Conservation (phyloP, 768 basidiomycete species). For the Suillus brevipes region DNA sequence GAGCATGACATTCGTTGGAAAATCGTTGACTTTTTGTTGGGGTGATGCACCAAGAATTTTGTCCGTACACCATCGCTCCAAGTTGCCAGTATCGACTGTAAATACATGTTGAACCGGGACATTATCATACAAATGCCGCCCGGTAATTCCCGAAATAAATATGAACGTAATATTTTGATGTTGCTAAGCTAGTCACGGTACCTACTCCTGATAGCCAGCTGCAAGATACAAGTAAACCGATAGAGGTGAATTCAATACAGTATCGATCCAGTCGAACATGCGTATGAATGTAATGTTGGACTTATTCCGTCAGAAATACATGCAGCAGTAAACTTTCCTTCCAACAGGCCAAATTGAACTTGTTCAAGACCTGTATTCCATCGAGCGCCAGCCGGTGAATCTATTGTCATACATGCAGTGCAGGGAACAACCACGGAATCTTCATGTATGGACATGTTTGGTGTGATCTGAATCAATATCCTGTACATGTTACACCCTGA, state of each 20-base stretch:
- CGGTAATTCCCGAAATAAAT: too few relatives aligned
- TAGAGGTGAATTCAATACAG: neutral
- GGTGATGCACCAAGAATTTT: neutral
- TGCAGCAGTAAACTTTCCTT: neutral
- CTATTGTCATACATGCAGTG: conserved; percentile 1
- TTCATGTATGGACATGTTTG: conserved; percentile 29
- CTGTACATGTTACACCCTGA: conserved; percentile 4
- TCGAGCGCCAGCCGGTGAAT: neutral
- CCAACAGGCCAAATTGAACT: too few relatives aligned
- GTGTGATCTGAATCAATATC: conserved; percentile 28
- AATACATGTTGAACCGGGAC: too few relatives aligned
- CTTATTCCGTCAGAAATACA: neutral
- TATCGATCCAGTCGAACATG: neutral
- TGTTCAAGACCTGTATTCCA: neutral
- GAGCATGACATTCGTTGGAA: neutral
- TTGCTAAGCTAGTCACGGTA: too few relatives aligned
- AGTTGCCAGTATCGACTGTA: neutral
- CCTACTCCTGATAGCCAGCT: too few relatives aligned
- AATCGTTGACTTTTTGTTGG: neutral
- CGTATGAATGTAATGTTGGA: neutral
- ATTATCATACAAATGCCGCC: too few relatives aligned
- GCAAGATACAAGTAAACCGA: too few relatives aligned
- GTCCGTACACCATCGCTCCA: neutral
- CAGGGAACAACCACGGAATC: neutral
- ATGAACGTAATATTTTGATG: too few relatives aligned